Base-by-base conservation (phyloP, 1,284 basidiomycete species). In the Hymenochaete sp. region DNA sequence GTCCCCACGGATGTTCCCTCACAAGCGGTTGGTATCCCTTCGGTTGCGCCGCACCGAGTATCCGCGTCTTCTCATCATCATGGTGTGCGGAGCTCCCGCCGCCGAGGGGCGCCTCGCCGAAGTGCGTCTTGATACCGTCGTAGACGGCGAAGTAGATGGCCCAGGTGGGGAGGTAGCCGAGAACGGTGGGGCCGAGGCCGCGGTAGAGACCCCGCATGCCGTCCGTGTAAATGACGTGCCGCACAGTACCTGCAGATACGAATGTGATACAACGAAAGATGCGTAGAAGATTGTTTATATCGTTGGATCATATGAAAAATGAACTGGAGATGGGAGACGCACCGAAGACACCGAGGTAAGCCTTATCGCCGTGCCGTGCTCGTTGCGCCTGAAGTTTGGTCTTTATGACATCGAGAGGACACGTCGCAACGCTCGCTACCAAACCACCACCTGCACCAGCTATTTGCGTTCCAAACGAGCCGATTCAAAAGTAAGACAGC, bases 101-200 rank as follows among this genome's bases (percentile, higher is more conserved):
- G 25, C 71, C 76, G 8, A 75, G 62, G 3, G 79, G 74, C 26
- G 66, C 63, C 58, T 81, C 78, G 32, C 88, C 87, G 57, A 93
- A 81, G 27, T 71, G 66, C 19, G 77, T 77, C 71, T 96, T 96
- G 64, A 93, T 86, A 49, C 85, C 79, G 66, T 97, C 93, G 66
- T 96, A 96, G 14, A 97, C 89, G n/a, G 90, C 82, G 62, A 97
- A 97, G 64, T 96, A 97, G 56, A 97, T 97, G 21, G 91, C 93
- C 93, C 93, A 96, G 7, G 93, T 97, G 19, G 93, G 93, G 31
- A 97, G 76, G 65, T 97, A 96, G 5, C 93, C 93, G 4, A 93
- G 75, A 49, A 97, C 77, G 10, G 93, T 97, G n/a, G 93, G 93
- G 7, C 93, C 93, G 21, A 97, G 73, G 10, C 93, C 93, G 33